A percentile compares a stretch with the other conserved stretches of the same genome.
phyloP scores from a whole-genome alignment of 306 rosid species.

The Luffa aegyptiaca region DNA sequence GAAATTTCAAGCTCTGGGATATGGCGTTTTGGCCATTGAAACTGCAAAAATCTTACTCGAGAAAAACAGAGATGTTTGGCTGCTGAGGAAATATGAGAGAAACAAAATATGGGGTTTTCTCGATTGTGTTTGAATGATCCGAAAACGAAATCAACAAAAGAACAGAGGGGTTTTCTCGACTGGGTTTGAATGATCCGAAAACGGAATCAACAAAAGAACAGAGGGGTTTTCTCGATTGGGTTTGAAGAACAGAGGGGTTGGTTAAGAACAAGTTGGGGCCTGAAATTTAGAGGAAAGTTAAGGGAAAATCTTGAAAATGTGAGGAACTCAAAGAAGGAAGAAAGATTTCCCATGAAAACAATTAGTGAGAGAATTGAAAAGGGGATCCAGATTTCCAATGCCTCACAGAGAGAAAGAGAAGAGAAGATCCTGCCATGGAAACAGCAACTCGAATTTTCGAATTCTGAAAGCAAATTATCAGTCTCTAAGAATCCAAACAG shows the following conservation, averaged over 20 bases:
- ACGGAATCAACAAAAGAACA: too few relatives aligned
- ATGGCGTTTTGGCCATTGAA: not conserved
- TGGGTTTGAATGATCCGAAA: not conserved
- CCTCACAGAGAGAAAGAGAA: not conserved
- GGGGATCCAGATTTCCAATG: not conserved
- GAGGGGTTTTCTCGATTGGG: not conserved
- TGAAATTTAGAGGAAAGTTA: not conserved
- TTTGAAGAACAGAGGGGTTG: not conserved
- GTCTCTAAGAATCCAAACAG: not conserved
- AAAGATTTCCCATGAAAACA: not conserved
- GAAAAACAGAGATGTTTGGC: too few relatives aligned
- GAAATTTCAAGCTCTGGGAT: not conserved
- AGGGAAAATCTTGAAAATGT: not conserved
- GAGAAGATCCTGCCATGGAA: not conserved
- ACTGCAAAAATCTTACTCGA: not conserved
- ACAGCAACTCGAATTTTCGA: not conserved
- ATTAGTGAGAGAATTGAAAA: not conserved
- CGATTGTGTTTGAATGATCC: not conserved
- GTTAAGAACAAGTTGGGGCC: not conserved
- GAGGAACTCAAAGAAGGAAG: not conserved
- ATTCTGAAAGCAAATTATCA: not conserved
- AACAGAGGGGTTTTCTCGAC: not conserved
- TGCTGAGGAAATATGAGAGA: too few relatives aligned
- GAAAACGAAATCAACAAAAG: not conserved
- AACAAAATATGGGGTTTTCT: not conserved